Evolutionary conservation across 2,329 filamentous ascomycete species (phyloP).

Genomic region (Colletotrichum caudatum): DNA sequence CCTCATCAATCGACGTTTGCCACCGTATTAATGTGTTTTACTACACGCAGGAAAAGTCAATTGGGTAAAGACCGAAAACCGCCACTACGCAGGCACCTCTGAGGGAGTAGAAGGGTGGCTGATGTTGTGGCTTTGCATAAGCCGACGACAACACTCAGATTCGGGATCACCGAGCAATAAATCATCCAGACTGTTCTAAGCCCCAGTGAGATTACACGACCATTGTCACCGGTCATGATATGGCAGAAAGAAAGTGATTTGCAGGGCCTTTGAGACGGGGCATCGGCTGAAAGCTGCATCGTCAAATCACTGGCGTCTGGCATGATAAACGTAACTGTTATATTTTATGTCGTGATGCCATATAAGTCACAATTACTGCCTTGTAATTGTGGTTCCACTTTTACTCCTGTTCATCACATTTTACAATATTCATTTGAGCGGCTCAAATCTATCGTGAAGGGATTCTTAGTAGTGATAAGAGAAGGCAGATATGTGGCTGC

Average conservation of each 20-base stretch:
- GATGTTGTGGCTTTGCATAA: background rate
- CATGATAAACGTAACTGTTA: background rate
- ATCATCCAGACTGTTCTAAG: background rate
- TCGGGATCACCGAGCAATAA: background rate
- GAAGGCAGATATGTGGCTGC: no score
- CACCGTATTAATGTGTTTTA: background rate
- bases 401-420: no score
- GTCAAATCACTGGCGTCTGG: no score
- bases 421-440: no score
- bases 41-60: background rate
- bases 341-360: no score
- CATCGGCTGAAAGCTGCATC: no score
- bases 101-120: background rate
- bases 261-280: background rate
- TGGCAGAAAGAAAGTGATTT: background rate
- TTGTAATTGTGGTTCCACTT: no score
- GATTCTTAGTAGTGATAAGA: no score
- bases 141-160: background rate
- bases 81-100: background rate
- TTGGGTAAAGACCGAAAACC: constrained; percentile 7
- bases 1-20: background rate
- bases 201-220: background rate
- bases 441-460: no score
- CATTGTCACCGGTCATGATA: no score
- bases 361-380: no score